A percentile compares a stretch with the other conserved stretches of the same genome.
phyloP scores from a whole-genome alignment of 257 asterid genomes.

The Gentiana straminea region DNA sequence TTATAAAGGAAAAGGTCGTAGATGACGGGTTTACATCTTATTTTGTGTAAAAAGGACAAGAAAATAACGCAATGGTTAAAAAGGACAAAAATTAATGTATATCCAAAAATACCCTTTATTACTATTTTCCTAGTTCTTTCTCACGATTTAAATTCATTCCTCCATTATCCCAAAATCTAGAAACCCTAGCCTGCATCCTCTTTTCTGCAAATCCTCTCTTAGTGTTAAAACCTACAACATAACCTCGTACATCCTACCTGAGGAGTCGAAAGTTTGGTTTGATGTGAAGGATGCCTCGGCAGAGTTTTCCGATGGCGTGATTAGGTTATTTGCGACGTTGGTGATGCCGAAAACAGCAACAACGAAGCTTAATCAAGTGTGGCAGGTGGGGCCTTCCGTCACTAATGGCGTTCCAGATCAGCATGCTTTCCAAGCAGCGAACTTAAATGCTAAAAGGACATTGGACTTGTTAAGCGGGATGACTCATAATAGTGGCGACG shows the following conservation, averaged over 20 bases:
- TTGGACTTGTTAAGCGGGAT: conserved; percentile 42
- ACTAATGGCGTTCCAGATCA: conserved; percentile 31
- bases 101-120: too few species aligned
- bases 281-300: too few species aligned
- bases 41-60: too few species aligned
- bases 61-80: too few species aligned
- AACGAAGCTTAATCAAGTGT: conserved; percentile 42
- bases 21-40: too few species aligned
- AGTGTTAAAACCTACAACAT: conserved; percentile 44
- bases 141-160: too few species aligned
- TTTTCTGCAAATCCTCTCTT: too few species aligned
- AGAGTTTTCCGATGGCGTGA: not conserved
- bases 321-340: conserved; percentile 46
- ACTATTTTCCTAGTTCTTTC: too few species aligned
- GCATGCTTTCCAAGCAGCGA: conserved; percentile 31
- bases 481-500: conserved; percentile 18
- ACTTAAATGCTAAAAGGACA: conserved; percentile 31
- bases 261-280: conserved; percentile 16
- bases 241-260: conserved; percentile 22
- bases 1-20: too few species aligned
- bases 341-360: conserved; percentile 33
- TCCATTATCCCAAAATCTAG: too few species aligned
- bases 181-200: too few species aligned
- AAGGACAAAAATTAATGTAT: too few species aligned
- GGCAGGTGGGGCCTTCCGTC: conserved; percentile 64